Base-by-base conservation (phyloP, 1,139 yeast species). In the Scheffersomyces lignicola region DNA sequence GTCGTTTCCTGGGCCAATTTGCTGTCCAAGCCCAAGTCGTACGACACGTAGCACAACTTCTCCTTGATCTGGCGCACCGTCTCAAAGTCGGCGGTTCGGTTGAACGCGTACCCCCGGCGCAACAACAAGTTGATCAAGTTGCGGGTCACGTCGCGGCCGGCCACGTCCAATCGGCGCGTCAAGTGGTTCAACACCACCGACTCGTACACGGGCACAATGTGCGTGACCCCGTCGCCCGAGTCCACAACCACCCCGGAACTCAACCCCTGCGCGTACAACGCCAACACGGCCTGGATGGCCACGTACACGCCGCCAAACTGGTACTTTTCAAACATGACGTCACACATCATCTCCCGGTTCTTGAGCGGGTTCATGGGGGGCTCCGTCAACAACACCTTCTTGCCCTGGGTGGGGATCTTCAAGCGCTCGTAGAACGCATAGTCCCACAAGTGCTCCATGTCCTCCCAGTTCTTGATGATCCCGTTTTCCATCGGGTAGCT, bases 401-500 rank as follows among this genome's bases (percentile, higher is more conserved):
- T 78, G 23, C 92, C 95, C 27, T 76, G 65, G 13, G 94, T 80
- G 17, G 80, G 72, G 32, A 84, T 67, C 56, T 88, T 78, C 88
- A 92, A 83, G 52, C 86, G 78, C 49, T 92, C 96, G 63, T 84
- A 85, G 61, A 92, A 92, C 17, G 97, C 94, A 62, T 92, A 92
- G 64, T 92, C 97, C 99, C 99, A 92, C 44, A 92, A 74, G 52
- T 90, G 94, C 52, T 88, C 96, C 97, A 94, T 92, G 58, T 92
- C 98, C 54, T 90, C 96, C 98, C 98, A 92, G 59, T 92, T 89
- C 58, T 83, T 83, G 60, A 92, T 90, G 52, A 94, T 88, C 53
- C 99, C 99, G 56, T 92, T 92, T 61, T 92, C 98, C 98, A 92
- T 90, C 15, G 99, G 99, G 53, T 92, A 92, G 21, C 92, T 82